Conservation (phyloP, 352 stramenopile genomes). For the Phytophthora foliorum region DNA sequence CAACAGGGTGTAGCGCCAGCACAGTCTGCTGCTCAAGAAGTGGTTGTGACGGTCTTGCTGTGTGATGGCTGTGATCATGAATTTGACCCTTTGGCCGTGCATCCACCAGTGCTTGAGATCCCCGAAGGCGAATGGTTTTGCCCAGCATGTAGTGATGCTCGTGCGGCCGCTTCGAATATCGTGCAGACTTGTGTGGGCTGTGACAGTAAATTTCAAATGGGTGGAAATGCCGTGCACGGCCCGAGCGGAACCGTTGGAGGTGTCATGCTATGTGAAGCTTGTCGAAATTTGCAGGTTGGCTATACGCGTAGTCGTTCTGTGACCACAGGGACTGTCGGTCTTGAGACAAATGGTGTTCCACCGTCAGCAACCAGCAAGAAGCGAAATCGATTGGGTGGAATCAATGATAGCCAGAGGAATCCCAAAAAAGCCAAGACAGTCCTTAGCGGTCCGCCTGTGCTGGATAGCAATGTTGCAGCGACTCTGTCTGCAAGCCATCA, state of each 20-base stretch:
- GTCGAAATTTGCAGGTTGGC: constrained; percentile 42
- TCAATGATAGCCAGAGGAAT: constrained; percentile 6
- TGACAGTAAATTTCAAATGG: constrained; percentile 36
- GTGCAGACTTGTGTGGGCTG: constrained; percentile 44
- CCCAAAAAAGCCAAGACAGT: constrained; percentile 32
- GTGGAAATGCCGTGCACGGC: constrained; percentile 26
- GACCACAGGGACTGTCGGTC: constrained; percentile 5
- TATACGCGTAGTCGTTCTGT: constrained; percentile 31
- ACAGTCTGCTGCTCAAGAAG: constrained; percentile 13
- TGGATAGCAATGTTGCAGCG: constrained; percentile 11
- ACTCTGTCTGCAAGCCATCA: constrained; percentile 5
- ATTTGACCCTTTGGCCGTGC: constrained; percentile 60
- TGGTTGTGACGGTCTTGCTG: constrained; percentile 59
- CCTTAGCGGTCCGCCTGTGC: constrained; percentile 7
- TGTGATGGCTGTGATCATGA: constrained; percentile 80
- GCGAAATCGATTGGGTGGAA: constrained; percentile 24
- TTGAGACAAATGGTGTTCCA: background rate
- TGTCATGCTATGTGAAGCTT: constrained; percentile 48
- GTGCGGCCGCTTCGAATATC: constrained; percentile 2
- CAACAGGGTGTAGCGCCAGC: background rate
- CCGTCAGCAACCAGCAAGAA: constrained; percentile 22
- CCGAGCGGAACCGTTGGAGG: constrained; percentile 33
- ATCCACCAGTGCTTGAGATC: constrained; percentile 53
- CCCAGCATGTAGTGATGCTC: constrained; percentile 29
- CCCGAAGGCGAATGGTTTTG: constrained; percentile 70